Percentiles rank a stretch among this genome's conserved stretches.
phyloP scores from a whole-genome alignment of 345 rosid species.

The Syzygium aromaticum region DNA sequence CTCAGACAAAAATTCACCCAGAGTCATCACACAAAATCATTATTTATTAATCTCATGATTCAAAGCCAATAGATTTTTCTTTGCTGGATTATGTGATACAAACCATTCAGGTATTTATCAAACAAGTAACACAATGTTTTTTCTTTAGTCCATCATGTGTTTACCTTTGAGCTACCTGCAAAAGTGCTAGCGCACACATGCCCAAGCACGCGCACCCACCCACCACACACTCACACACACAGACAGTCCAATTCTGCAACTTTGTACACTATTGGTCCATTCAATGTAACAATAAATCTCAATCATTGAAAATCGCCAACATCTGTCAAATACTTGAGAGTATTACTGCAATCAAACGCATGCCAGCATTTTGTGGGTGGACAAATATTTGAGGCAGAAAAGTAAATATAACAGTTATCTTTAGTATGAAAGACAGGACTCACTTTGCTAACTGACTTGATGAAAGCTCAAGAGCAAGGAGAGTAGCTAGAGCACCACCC shows the following conservation, averaged over 20 bases:
- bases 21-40: background rate
- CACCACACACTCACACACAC: rapidly evolving
- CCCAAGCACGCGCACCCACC: background rate
- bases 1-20: background rate
- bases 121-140: background rate
- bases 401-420: background rate
- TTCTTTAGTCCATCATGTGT: background rate
- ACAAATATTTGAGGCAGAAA: background rate
- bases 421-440: conserved; percentile 10
- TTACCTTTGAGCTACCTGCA: background rate
- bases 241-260: background rate
- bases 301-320: background rate
- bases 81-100: background rate
- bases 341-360: background rate
- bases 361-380: background rate
- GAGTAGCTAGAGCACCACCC: conserved; percentile 96
- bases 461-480: conserved; percentile 85
- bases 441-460: conserved; percentile 82
- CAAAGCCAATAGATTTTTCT: background rate
- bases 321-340: background rate
- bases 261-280: background rate
- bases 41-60: background rate
- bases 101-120: background rate
- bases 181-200: background rate
- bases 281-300: background rate